Evolutionary conservation across 2,329 filamentous ascomycete genomes (phyloP).

Genomic region (Fusarium papillatum): DNA sequence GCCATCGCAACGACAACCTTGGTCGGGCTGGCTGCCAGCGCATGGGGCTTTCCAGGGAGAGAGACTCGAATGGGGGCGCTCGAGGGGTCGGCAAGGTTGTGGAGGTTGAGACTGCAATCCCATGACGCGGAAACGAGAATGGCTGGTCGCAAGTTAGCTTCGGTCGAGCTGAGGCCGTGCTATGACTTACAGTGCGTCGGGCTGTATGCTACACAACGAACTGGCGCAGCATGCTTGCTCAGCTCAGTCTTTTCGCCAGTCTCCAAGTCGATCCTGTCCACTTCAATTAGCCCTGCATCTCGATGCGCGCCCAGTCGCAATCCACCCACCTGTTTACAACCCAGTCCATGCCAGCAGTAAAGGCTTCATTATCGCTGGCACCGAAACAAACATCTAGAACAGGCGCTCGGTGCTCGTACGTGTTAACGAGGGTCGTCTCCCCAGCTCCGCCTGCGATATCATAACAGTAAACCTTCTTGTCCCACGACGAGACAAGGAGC

Average conservation of each 20-base stretch:
- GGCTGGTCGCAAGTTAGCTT: slow-evolving; percentile 54
- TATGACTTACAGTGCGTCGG: slow-evolving; percentile 71
- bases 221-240: slow-evolving; percentile 83
- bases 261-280: slow-evolving; percentile 72
- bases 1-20: slow-evolving; percentile 98
- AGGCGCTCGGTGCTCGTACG: slow-evolving; percentile 85
- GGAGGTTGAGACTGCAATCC: slow-evolving; percentile 92
- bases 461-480: slow-evolving; percentile 92
- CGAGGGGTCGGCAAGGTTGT: slow-evolving; percentile 70
- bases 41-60: slow-evolving; percentile 91
- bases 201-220: slow-evolving; percentile 88
- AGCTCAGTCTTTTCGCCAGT: slow-evolving; percentile 81
- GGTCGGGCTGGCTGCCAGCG: slow-evolving; percentile 80
- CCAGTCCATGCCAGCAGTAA: slow-evolving; percentile 89
- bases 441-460: slow-evolving; percentile 74
- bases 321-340: slow-evolving; percentile 78
- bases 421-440: slow-evolving; percentile 71
- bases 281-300: slow-evolving; percentile 23
- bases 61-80: slow-evolving; percentile 73
- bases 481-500: slow-evolving; percentile 95
- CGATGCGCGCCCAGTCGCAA: slow-evolving; percentile 7
- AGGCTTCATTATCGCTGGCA: slow-evolving; percentile 84
- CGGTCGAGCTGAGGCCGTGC: neutral
- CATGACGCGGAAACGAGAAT: slow-evolving; percentile 92
- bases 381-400: slow-evolving; percentile 95